These are phyloP conservation scores for Talaromyces trachyspermus DNA, from an alignment of 495 filamentous ascomycete genomes.

Conservation along the genomic window DNA sequence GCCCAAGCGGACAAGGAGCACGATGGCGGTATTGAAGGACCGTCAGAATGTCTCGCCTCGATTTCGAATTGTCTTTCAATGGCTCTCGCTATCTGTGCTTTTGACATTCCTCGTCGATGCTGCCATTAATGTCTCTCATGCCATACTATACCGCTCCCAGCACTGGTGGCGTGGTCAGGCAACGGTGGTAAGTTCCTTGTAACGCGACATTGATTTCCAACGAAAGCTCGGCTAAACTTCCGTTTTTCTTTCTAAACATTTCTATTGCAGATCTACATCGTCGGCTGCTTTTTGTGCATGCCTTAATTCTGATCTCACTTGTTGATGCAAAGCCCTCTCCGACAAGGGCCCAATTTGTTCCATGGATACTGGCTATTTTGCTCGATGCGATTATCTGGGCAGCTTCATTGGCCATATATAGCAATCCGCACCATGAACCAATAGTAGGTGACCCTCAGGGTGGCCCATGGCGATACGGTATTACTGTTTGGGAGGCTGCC, in stretches of 20 bases:
- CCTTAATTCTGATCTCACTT: conserved; percentile 67
- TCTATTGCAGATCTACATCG: conserved; percentile 71
- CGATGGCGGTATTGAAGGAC: conserved; percentile 23
- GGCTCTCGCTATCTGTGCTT: conserved; percentile 57
- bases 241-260: conserved; percentile 5
- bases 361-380: conserved; percentile 61
- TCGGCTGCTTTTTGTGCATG: conserved; percentile 71
- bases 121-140: conserved; percentile 67
- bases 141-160: conserved; percentile 54
- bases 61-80: conserved; percentile 64
- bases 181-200: conserved; percentile 58
- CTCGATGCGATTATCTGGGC: conserved; percentile 64
- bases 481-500: conserved; percentile 59
- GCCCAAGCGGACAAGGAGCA: conserved; percentile 46
- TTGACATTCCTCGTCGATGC: conserved; percentile 70
- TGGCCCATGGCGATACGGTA: conserved; percentile 34
- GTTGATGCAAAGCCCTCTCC: conserved; percentile 73
- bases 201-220: neutral
- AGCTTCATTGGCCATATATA: conserved; percentile 55
- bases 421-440: conserved; percentile 49
- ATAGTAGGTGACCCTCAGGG: conserved; percentile 47
- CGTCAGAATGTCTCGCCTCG: conserved; percentile 47
- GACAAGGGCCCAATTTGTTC: conserved; percentile 59
- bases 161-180: conserved; percentile 90
- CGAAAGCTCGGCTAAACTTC: conserved; percentile 6